Evolutionary conservation across 495 filamentous ascomycete species (phyloP), one percentile per base, ranked within the genome.

Genomic region (Staphylotrichum tortipilum): DNA sequence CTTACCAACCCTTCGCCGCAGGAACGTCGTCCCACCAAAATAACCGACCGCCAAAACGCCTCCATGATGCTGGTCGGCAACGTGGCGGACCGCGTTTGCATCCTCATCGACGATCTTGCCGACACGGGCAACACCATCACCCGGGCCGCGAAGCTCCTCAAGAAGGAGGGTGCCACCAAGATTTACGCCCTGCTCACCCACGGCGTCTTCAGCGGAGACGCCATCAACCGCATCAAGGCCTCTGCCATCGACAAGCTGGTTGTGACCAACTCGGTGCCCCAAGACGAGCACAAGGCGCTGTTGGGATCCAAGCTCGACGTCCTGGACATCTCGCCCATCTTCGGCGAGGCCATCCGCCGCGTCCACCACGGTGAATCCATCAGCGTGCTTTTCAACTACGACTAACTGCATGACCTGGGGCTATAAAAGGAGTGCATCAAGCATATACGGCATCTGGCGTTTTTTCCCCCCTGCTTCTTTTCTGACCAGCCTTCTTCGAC

Each of bases 361-460:
- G 94, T 98, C 44, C 92, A 97, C 68, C 90, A 97, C 70, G 92
- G 92, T 49, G 92, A 98, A 72, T 95, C 89, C 58, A 95, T 98
- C 69, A 95, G 89, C 66, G 88, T 92, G 45, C 79, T 98, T 46
- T 96, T 98, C 69, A 88, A 92, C 71, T 88, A 92, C 58, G 87
- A 94, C 67, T 84, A 75, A 74, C 53, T 49, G 42, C 53, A 55
- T 54, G 38, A 44, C 36, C 30, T 44, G 59, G 53, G 48, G 47
- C 33, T 44, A 40, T 31, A 39, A 39, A 49, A 58, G 24, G 29
- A 14, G 37, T 47, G 44, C 38, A 41, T 56, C 43, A 38, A 35
- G 45, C 28, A 49, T 50, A 47, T 48, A 57, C 43, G 17, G 36
- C 21, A 35, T 49, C 3, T 52, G 56, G 56, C 54, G 59, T 58